phyloP scores from a whole-genome alignment of 2,329 filamentous ascomycete species.

The Periconia sp. region DNA sequence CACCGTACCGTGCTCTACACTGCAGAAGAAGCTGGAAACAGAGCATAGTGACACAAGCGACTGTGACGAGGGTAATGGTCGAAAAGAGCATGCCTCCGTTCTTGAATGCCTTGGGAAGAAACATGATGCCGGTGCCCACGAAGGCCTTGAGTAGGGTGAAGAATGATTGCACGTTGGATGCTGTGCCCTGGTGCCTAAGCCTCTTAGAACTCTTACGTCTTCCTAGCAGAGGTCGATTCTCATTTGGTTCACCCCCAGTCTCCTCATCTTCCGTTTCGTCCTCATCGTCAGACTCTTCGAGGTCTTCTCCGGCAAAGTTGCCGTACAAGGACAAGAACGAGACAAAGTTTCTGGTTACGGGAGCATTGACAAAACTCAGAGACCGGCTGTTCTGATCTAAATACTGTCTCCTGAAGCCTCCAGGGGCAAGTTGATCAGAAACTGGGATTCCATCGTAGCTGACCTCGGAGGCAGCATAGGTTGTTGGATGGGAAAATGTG shows the following conservation, averaged over 20 bases:
- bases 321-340: conserved; percentile 77
- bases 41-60: conserved; percentile 67
- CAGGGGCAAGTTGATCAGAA: conserved; percentile 52
- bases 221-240: conserved; percentile 63
- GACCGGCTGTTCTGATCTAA: conserved; percentile 46
- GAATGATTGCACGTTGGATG: conserved; percentile 71
- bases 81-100: conserved; percentile 79
- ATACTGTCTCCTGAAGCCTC: conserved; percentile 58
- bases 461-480: conserved; percentile 27
- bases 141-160: conserved; percentile 80
- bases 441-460: conserved; percentile 44
- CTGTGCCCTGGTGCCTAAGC: conserved; percentile 59
- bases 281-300: conserved; percentile 61
- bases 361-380: conserved; percentile 49
- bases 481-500: conserved; percentile 64
- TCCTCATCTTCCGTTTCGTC: conserved; percentile 56
- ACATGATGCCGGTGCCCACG: conserved; percentile 80
- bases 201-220: conserved; percentile 55
- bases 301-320: conserved; percentile 74
- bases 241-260: conserved; percentile 54
- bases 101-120: conserved; percentile 75
- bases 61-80: conserved; percentile 64
- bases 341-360: conserved; percentile 70
- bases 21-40: conserved; percentile 73
- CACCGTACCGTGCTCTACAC: conserved; percentile 65